Evolutionary conservation across 1,284 basidiomycete genomes (phyloP), one percentile per base, ranked within the genome.

Genomic region (Marasmius fiardii): DNA sequence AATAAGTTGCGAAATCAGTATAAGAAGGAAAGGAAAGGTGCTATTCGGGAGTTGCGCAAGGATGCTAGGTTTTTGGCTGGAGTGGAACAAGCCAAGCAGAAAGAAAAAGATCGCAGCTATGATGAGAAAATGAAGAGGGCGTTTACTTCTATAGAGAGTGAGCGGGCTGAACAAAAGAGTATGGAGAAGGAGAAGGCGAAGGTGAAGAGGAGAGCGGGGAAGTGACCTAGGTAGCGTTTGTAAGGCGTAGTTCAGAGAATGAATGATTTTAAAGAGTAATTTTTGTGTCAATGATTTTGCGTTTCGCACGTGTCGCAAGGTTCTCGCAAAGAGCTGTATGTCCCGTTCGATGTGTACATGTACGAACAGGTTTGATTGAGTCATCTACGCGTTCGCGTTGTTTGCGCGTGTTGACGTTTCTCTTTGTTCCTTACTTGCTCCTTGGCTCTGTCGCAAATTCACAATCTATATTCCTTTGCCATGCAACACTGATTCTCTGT

Each of bases 21-120:
- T 78, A 97, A 97, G 75, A 90, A 98, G 75, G 97, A 99, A 76
- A 81, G 84, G 68, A 99, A 98, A 78, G 95, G 97, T 33, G 97
- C 97, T 1, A 94, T 99, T 59, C 82, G 96, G 54, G 97, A 99
- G 68, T 78, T 99, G 56, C 86, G 97, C 60, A 97, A 97, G 77
- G 97, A 99, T 70, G 89, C 93, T 59, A 82, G 85, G 60, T 99
- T 98, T 83, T 78, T 99, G 70, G 95, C 97, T 10, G 80, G 81
- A 49, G 93, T 95, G 66, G 85, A 93, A 66, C 88, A 92, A 64
- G 84, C 87, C 73, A 86, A 88, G 68, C 90, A 93, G 72, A 79
- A 81, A 67, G 87, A 89, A 71, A 93, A 93, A 77, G 95, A 98
- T 67, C 75, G 68, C 58, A 74, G 72, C 33, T 98, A 95, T 72